A percentile compares a stretch with the other conserved stretches of the same genome.
phyloP scores from a whole-genome alignment of 2,329 filamentous ascomycete species.

The Stagonosporopsis cucurbitacearum region DNA sequence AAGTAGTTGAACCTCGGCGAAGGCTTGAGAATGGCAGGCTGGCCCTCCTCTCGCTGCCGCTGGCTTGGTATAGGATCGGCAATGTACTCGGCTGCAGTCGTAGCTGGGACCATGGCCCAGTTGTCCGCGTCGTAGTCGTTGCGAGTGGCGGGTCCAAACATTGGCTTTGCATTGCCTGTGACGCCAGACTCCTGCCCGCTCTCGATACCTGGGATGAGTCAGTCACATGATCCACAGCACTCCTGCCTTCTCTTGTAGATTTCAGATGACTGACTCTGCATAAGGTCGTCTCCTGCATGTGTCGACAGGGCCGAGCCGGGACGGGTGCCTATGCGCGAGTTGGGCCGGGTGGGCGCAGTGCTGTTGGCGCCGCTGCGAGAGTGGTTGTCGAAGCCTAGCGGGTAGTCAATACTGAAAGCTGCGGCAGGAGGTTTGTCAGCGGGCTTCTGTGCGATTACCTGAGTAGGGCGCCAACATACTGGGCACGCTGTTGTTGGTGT shows the following conservation, averaged over 20 bases:
- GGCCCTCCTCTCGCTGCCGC: constrained; percentile 54
- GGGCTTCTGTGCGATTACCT: constrained; percentile 3
- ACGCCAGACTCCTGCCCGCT: constrained; percentile 62
- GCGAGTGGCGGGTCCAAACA: constrained; percentile 63
- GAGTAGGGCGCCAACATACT: constrained; percentile 29
- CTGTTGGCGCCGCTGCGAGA: constrained; percentile 41
- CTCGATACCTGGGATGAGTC: constrained; percentile 40
- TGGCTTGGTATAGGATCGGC: constrained; percentile 61
- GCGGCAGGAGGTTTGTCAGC: constrained; percentile 20
- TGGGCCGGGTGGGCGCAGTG: constrained; percentile 46
- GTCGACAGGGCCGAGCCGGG: constrained; percentile 40
- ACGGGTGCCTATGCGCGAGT: constrained; percentile 41
- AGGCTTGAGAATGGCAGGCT: constrained; percentile 66
- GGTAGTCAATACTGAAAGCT: constrained; percentile 48
- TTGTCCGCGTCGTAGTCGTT: constrained; percentile 60
- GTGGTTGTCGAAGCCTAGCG: constrained; percentile 39
- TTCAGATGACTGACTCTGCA: constrained; percentile 40
- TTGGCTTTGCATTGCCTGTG: constrained; percentile 48
- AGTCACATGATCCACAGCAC: constrained; percentile 12
- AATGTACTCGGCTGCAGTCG: constrained; percentile 57
- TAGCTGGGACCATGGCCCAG: constrained; percentile 63
- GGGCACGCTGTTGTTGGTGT: constrained; percentile 28
- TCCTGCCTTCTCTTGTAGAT: not conserved
- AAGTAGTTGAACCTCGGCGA: constrained; percentile 60
- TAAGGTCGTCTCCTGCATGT: constrained; percentile 39